Base-by-base conservation (phyloP, 2,329 filamentous ascomycete genomes). In the Beauveria sp. region DNA sequence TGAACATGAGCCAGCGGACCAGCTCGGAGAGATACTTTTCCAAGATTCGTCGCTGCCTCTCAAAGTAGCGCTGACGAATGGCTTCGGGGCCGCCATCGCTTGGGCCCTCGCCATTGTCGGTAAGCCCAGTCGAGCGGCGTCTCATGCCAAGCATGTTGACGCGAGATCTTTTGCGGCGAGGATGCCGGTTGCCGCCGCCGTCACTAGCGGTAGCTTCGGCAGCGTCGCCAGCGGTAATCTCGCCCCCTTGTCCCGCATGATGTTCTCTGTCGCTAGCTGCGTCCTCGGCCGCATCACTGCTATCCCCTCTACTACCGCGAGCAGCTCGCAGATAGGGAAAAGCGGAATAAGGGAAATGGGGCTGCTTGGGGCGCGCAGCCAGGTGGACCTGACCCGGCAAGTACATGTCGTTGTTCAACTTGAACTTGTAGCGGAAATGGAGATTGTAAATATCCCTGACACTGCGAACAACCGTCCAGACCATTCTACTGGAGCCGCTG, bases 1-100 rank as follows among this genome's bases (percentile, higher is more conserved):
- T 86, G 76, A 99, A 99, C 75, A 99, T 98, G 68, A 99, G 86
- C 84, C 93, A 98, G 60, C 91, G 87, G 64, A 98, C 93, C 87
- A 98, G 91, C 69, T 93, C 89, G 66, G 93, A 91, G 22, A 99
- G 79, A 72, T 99, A 99, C 54, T 87, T 86, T 72, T 98, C 95
- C 38, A 99, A 79, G 71, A 90, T 91, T 68, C 87, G 88, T 62
- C 93, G 85, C 74, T 97, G 93, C 64, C 85, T 87, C 68, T 96
- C 91, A 46, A 91, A 85, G 67, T 93, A 96, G 62, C 87, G 79
- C 67, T 79, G 78, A 50, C 74, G 70, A 60, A 70, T 81, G 46
- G 81, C 77, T 40, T 86, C 72, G 14, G 77, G 79, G 66, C 85
- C 80, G 56, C 87, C 84, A 18, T 81, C 79, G 3, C 74, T 76